These are phyloP conservation scores for Phialophora chinensis DNA, from an alignment of 2,329 filamentous ascomycete genomes.

Conservation along the genomic window DNA sequence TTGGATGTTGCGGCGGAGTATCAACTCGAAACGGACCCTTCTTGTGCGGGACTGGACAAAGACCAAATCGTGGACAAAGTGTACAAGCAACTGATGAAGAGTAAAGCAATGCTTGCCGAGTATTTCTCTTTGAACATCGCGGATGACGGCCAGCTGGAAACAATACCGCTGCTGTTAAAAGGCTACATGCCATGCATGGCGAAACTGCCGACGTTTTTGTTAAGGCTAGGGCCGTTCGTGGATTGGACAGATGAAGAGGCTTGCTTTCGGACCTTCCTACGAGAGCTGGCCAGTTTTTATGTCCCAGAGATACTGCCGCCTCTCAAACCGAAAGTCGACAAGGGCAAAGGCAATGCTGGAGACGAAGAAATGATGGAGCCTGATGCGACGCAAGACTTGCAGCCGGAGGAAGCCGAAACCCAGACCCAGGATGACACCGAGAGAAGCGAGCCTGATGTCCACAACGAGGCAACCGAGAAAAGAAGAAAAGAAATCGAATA, in stretches of 20 bases:
- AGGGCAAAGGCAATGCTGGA: slow-evolving; percentile 10
- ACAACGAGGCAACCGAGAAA: slow-evolving; percentile 21
- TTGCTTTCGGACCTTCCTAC: slow-evolving; percentile 85
- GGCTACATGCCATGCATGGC: slow-evolving; percentile 84
- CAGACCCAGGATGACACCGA: slow-evolving; percentile 17
- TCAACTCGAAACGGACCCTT: slow-evolving; percentile 61
- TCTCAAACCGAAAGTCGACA: slow-evolving; percentile 42
- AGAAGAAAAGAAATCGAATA: slow-evolving; percentile 73
- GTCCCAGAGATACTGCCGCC: slow-evolving; percentile 82
- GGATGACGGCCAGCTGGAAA: slow-evolving; percentile 74
- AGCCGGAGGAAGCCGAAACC: neutral
- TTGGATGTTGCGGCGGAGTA: slow-evolving; percentile 74
- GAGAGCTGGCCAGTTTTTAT: slow-evolving; percentile 87
- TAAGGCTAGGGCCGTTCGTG: slow-evolving; percentile 85
- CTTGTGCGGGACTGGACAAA: slow-evolving; percentile 47
- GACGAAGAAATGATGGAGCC: slow-evolving; percentile 20
- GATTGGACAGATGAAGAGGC: slow-evolving; percentile 83
- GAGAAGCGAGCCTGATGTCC: slow-evolving; percentile 41
- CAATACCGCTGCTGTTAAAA: slow-evolving; percentile 83
- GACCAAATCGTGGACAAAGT: slow-evolving; percentile 71
- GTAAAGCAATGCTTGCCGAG: slow-evolving; percentile 84
- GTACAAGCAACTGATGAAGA: slow-evolving; percentile 70
- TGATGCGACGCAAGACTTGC: neutral
- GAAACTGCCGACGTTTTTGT: slow-evolving; percentile 86
- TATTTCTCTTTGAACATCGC: slow-evolving; percentile 91